These are phyloP conservation scores for Myriosclerotinia curreyana DNA, from an alignment of 2,329 filamentous ascomycete species.

Conservation along the genomic window DNA sequence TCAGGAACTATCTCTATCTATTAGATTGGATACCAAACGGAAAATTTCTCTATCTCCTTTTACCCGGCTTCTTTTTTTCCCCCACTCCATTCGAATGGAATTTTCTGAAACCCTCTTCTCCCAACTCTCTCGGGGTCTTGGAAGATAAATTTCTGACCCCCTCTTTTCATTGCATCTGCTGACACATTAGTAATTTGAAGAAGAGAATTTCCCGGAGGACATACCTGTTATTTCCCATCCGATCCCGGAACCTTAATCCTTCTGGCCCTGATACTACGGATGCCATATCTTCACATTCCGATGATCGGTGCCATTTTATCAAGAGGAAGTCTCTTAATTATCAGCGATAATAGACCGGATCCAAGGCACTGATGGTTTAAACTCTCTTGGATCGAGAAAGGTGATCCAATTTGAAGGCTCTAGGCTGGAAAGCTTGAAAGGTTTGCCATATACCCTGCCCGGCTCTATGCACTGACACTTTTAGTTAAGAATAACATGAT, in stretches of 20 bases:
- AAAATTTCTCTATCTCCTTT: neutral
- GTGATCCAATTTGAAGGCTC: no score
- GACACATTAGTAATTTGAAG: neutral
- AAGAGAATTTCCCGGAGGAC: neutral
- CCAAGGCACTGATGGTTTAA: neutral
- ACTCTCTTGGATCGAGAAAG: neutral
- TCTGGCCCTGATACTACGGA: neutral
- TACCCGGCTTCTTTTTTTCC: neutral
- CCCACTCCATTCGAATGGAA: no score
- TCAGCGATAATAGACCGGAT: no score
- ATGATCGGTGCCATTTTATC: neutral
- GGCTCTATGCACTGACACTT: neutral
- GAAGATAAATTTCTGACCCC: neutral
- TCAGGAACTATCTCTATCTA: no score
- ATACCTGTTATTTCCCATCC: neutral
- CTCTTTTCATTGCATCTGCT: neutral
- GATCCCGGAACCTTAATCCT: no score
- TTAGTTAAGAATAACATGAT: neutral
- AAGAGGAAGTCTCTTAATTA: fast-evolving
- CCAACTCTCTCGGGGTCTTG: neutral
- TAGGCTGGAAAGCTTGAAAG: no score
- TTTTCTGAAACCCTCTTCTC: neutral
- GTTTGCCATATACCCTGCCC: neutral
- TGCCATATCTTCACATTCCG: neutral
- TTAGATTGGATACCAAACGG: no score